Conservation (phyloP, 768 basidiomycete genomes). For the Ramaria rubella region DNA sequence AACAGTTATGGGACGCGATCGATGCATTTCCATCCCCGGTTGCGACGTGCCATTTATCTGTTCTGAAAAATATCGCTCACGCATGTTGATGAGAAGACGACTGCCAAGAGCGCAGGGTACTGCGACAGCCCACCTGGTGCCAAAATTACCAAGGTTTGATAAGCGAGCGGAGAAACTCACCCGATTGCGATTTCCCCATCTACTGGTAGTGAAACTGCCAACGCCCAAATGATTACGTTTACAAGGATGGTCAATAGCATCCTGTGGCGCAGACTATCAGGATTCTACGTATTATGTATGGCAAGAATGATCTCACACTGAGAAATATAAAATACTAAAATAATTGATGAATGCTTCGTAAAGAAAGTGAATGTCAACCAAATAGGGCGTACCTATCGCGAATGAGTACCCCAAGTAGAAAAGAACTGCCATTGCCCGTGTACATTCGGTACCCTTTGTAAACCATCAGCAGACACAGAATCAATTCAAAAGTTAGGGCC, state of each 20-base stretch:
- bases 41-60: neutral
- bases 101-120: slow-evolving; percentile 55
- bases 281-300: no score
- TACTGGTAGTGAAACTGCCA: no score
- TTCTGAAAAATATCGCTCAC: slow-evolving; percentile 15
- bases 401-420: neutral
- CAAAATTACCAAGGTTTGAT: neutral
- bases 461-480: slow-evolving; percentile 47
- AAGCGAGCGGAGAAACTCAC: neutral
- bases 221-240: no score
- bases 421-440: neutral
- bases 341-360: neutral
- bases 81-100: slow-evolving; percentile 50
- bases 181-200: no score
- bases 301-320: neutral
- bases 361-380: neutral
- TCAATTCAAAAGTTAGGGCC: slow-evolving; percentile 45
- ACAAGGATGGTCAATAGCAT: no score
- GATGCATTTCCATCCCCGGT: no score
- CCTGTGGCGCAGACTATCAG: no score
- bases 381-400: neutral
- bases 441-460: slow-evolving; percentile 43
- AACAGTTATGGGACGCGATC: no score
- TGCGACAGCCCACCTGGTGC: slow-evolving; percentile 35
- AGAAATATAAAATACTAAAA: neutral